Percentiles rank a stretch among this genome's conserved stretches.
Conservation (phyloP, 1,284 basidiomycete species). For the Meira nashicola region DNA sequence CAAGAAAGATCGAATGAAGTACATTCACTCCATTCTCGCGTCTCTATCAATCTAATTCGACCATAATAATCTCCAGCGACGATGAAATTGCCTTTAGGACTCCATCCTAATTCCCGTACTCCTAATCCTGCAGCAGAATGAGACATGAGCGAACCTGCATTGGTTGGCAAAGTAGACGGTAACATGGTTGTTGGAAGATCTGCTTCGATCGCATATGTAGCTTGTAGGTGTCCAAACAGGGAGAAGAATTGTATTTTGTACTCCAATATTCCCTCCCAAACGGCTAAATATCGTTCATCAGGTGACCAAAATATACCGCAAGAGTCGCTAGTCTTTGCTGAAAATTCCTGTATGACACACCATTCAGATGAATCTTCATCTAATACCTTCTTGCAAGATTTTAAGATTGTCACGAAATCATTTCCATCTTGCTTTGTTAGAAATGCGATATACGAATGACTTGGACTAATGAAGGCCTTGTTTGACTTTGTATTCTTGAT, state of each 20-base stretch:
- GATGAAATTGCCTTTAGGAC: background rate
- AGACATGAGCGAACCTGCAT: too few relatives aligned
- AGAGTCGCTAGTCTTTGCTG: background rate
- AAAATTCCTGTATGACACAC: background rate
- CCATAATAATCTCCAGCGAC: conserved; percentile 5
- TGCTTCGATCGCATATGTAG: conserved; percentile 1
- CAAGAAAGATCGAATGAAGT: background rate
- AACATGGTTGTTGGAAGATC: background rate
- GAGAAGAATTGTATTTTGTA: conserved; percentile 8
- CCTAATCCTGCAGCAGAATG: conserved; percentile 2
- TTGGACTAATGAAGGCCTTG: background rate
- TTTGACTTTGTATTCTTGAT: background rate
- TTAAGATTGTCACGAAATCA: background rate
- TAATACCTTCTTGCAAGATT: background rate
- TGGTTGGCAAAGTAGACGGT: background rate
- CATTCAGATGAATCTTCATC: background rate
- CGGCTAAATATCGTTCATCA: conserved; percentile 1
- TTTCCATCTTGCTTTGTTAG: conserved; percentile 3
- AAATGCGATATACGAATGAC: background rate
- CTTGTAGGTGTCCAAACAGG: conserved; percentile 2
- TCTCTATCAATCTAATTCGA: background rate
- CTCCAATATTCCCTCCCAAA: conserved; percentile 4
- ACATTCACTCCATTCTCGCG: background rate
- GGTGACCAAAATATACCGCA: conserved; percentile 4
- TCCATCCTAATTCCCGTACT: background rate